Base-by-base conservation (phyloP, 345 rosid genomes). In the Excoecaria cochinchinensis region DNA sequence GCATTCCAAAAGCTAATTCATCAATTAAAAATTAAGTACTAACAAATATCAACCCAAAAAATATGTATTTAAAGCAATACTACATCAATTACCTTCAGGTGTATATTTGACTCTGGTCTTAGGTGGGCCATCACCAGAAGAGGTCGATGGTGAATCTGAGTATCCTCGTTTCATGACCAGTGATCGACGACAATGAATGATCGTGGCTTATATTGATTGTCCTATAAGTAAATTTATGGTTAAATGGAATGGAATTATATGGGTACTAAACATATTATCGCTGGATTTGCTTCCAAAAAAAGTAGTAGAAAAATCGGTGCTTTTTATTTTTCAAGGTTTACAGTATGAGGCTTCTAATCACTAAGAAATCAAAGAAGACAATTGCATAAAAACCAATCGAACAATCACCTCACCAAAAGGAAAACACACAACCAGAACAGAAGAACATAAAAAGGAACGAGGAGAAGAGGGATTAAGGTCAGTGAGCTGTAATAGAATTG, bases 101-200 rank as follows among this genome's bases (percentile, higher is more conserved):
- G 92, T 91, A 31, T 72, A 77, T 86, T 79, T 92, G 84, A 84
- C 47, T 83, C 87, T 85, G 75, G 92, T 86, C 38, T 88, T 84
- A 81, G 96, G 89, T 47, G 91, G 97, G 67, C 87, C 89, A 59
- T 71, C 78, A 42, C 47, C 53, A 68, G 77, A 24, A 75, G 92
- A 89, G 81, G 85, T 80, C 17, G 97, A 83, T 10, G 90, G 88
- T 62, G 91, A 88, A 67, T 85, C 90, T n/a, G 87, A 42, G 83
- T 82, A 77, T 71, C 90, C 95, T 63, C 98, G 88, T 90, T 94
- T 91, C 97, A 91, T 91, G 63, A 72, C 70, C 72, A 67, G 61
- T 36, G 8, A 53, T 52, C 19, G 16, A 71, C 75, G 36, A 31
- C 9, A 14, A 47, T 19, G 21, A 67, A 74, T 10, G 10, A 58